These are phyloP conservation scores for Colletotrichum caudatum DNA, from an alignment of 2,329 filamentous ascomycete species.

Conservation along the genomic window DNA sequence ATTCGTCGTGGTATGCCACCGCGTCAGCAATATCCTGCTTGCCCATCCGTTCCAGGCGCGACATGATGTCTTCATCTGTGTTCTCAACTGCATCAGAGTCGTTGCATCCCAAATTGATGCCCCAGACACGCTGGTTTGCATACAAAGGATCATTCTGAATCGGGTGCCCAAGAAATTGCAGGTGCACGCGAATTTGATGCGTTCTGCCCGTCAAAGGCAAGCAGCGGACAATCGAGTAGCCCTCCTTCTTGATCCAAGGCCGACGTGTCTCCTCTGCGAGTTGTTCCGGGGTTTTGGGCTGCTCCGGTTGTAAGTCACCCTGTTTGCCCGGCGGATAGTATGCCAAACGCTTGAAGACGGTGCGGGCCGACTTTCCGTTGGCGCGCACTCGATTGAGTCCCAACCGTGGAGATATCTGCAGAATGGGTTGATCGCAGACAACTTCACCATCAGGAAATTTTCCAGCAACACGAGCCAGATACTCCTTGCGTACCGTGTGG, in stretches of 20 bases:
- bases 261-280: slow-evolving; percentile 45
- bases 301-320: slow-evolving; percentile 44
- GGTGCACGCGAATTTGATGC: slow-evolving; percentile 93
- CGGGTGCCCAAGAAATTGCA: slow-evolving; percentile 93
- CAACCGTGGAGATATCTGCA: slow-evolving; percentile 94
- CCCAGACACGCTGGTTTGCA: slow-evolving; percentile 93
- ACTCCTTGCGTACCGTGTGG: slow-evolving; percentile 92
- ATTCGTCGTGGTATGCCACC: slow-evolving; percentile 92
- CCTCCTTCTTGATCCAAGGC: slow-evolving; percentile 69
- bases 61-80: slow-evolving; percentile 90
- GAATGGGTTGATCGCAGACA: slow-evolving; percentile 91
- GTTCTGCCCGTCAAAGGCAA: slow-evolving; percentile 93
- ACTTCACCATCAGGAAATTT: slow-evolving; percentile 92
- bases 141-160: slow-evolving; percentile 99
- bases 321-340: slow-evolving; percentile 76
- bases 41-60: slow-evolving; percentile 87
- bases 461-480: slow-evolving; percentile 90
- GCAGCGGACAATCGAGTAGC: slow-evolving; percentile 95
- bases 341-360: slow-evolving; percentile 91
- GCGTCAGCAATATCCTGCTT: slow-evolving; percentile 93
- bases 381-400: slow-evolving; percentile 95
- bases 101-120: slow-evolving; percentile 77
- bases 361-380: slow-evolving; percentile 89
- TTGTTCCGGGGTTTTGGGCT: slow-evolving; percentile 45
- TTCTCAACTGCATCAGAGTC: slow-evolving; percentile 75